These are phyloP conservation scores for Candida dubliniensis DNA, from an alignment of 1,139 yeast genomes.

Conservation along the genomic window DNA sequence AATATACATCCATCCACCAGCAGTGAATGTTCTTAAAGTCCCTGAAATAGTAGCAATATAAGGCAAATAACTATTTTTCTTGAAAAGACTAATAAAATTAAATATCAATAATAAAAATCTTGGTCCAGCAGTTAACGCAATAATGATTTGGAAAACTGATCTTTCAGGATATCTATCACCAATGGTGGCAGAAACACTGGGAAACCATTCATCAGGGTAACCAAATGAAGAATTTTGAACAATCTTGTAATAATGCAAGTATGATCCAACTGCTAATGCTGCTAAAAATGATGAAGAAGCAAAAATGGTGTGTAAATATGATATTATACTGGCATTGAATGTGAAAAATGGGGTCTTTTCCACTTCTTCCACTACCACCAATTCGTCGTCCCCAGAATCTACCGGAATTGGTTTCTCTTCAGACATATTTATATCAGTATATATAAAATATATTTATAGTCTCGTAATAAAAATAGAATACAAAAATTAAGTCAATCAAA, in stretches of 20 bases:
- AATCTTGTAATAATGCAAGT: slow-evolving; percentile 79
- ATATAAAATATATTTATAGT: too few species aligned
- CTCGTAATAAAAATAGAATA: too few species aligned
- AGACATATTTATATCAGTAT: slow-evolving; percentile 5
- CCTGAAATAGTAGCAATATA: slow-evolving; percentile 56
- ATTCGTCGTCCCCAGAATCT: background rate
- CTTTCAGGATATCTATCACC: slow-evolving; percentile 97
- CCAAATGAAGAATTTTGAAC: slow-evolving; percentile 84
- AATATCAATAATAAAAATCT: slow-evolving; percentile 72
- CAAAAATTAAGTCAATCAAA: too few species aligned
- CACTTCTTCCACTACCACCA: slow-evolving; percentile 2
- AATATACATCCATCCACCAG: slow-evolving; percentile 98
- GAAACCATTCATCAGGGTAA: slow-evolving; percentile 98
- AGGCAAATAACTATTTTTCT: slow-evolving; percentile 43
- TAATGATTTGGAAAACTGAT: slow-evolving; percentile 81
- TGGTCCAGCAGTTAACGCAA: slow-evolving; percentile 82
- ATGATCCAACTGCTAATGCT: slow-evolving; percentile 72
- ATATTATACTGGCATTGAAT: slow-evolving; percentile 63
- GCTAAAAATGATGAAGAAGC: slow-evolving; percentile 72
- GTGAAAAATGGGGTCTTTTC: slow-evolving; percentile 13
- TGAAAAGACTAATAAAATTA: slow-evolving; percentile 48
- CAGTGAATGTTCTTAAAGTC: slow-evolving; percentile 77
- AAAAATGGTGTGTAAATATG: slow-evolving; percentile 68
- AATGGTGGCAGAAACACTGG: slow-evolving; percentile 93
- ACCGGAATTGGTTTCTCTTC: slow-evolving; percentile 4